phyloP scores from a whole-genome alignment of 2,329 filamentous ascomycete species.

The Cytospora leucostoma region DNA sequence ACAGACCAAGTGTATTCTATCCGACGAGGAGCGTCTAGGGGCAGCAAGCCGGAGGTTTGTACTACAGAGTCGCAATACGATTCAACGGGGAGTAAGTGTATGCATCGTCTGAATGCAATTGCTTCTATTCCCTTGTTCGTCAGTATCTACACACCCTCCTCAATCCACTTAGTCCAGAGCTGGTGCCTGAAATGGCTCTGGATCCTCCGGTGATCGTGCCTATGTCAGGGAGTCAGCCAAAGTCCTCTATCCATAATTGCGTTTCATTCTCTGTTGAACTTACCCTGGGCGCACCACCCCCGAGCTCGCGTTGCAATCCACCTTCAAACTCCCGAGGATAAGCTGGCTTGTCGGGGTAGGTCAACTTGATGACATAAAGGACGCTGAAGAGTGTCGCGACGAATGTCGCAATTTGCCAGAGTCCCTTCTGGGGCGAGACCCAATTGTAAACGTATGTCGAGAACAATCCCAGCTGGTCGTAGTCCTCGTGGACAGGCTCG shows the following conservation, averaged over 20 bases:
- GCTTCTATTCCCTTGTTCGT: not conserved
- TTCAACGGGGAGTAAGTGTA: not conserved
- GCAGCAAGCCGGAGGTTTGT: not conserved
- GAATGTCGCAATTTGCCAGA: conserved; percentile 69
- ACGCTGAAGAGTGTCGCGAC: conserved; percentile 63
- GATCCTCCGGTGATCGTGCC: conserved; percentile 59
- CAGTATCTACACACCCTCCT: conserved; percentile 30
- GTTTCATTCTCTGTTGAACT: conserved; percentile 39
- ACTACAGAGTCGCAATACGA: not conserved
- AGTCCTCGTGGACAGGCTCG: conserved; percentile 94
- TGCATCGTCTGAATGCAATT: not conserved
- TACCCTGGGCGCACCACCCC: conserved; percentile 69
- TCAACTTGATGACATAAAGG: conserved; percentile 65
- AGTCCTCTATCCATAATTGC: not conserved
- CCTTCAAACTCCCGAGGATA: conserved; percentile 71
- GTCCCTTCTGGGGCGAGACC: conserved; percentile 68
- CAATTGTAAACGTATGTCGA: conserved; percentile 88
- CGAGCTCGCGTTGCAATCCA: conserved; percentile 74
- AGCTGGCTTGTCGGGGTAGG: conserved; percentile 72
- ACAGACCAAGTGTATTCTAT: not conserved
- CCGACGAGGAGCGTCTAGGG: not conserved
- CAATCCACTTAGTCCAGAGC: conserved; percentile 33
- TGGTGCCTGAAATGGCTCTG: conserved; percentile 48
- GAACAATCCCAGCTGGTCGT: conserved; percentile 90
- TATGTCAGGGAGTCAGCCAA: conserved; percentile 30